Percentiles rank a stretch among this genome's conserved stretches.
Conservation (phyloP, 805 yeast genomes). For the Pichia manshurica region DNA sequence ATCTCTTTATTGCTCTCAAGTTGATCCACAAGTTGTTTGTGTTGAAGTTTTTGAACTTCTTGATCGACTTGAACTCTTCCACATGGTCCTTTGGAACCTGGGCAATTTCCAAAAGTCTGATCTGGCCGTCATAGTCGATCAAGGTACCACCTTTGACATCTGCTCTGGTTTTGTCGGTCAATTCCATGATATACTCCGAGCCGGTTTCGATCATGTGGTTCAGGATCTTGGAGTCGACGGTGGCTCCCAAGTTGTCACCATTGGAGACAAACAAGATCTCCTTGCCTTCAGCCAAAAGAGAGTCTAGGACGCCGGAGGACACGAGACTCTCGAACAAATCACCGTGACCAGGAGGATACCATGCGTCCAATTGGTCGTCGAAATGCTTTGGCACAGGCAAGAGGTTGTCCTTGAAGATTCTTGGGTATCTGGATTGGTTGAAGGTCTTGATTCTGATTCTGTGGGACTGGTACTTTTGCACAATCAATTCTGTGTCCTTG, state of each 20-base stretch:
- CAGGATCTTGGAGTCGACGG: constrained; percentile 86
- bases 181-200: constrained; percentile 95
- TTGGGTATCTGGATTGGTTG: constrained; percentile 96
- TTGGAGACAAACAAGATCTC: constrained; percentile 93
- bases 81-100: constrained; percentile 98
- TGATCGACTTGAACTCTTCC: constrained; percentile 95
- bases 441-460: constrained; percentile 91
- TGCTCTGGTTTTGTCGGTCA: constrained; percentile 97
- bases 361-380: constrained; percentile 72
- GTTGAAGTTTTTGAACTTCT: constrained; percentile 96
- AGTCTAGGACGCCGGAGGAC: constrained; percentile 87
- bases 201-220: constrained; percentile 88
- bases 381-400: constrained; percentile 83
- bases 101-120: constrained; percentile 91
- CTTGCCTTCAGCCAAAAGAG: constrained; percentile 85
- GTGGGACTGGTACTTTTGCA: constrained; percentile 95
- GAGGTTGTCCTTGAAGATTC: constrained; percentile 91
- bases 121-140: constrained; percentile 91
- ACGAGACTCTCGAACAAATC: constrained; percentile 89
- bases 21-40: constrained; percentile 98
- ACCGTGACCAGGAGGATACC: constrained; percentile 99
- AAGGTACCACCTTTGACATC: constrained; percentile 99
- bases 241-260: constrained; percentile 98
- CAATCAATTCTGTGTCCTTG: constrained; percentile 88
- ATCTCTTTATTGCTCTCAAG: constrained; percentile 86